phyloP scores from a whole-genome alignment of 1,284 basidiomycete genomes.

The Abortiporus biennis region DNA sequence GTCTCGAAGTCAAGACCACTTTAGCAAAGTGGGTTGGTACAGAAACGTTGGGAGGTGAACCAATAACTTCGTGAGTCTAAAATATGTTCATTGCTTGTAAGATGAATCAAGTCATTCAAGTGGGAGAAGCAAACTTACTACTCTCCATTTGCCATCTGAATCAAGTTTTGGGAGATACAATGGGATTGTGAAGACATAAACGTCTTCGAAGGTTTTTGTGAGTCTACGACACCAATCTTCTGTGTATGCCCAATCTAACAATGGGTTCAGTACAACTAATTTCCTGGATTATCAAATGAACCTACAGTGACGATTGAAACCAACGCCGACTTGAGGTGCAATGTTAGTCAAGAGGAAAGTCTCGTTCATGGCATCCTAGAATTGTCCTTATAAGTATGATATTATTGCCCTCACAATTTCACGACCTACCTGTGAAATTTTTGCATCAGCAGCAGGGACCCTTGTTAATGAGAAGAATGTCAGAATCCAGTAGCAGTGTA shows the following conservation, averaged over 20 bases:
- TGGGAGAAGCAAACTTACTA: constrained; percentile 50
- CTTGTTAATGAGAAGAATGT: constrained; percentile 29
- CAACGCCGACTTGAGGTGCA: constrained; percentile 95
- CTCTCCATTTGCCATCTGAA: constrained; percentile 88
- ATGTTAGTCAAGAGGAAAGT: constrained; percentile 96
- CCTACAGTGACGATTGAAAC: constrained; percentile 95
- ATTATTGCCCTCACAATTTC: too few relatives aligned
- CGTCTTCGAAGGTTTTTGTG: constrained; percentile 83
- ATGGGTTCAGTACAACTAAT: neutral
- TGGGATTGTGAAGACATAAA: constrained; percentile 97
- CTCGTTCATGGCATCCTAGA: constrained; percentile 90
- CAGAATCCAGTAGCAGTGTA: neutral
- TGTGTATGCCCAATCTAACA: constrained; percentile 88
- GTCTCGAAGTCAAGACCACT: constrained; percentile 79
- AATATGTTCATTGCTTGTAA: neutral
- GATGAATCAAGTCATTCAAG: neutral
- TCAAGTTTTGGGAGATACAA: constrained; percentile 90
- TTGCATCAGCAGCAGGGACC: constrained; percentile 98
- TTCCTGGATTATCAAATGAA: constrained; percentile 7
- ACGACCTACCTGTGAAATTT: constrained; percentile 61
- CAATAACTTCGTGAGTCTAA: constrained; percentile 91
- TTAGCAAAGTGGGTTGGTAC: constrained; percentile 99
- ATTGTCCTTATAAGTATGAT: too few relatives aligned
- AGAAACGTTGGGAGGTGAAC: constrained; percentile 81
- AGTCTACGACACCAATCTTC: constrained; percentile 94